phyloP scores from a whole-genome alignment of 192 early-diverging fungal species.

The Obelidium mucronatum region DNA sequence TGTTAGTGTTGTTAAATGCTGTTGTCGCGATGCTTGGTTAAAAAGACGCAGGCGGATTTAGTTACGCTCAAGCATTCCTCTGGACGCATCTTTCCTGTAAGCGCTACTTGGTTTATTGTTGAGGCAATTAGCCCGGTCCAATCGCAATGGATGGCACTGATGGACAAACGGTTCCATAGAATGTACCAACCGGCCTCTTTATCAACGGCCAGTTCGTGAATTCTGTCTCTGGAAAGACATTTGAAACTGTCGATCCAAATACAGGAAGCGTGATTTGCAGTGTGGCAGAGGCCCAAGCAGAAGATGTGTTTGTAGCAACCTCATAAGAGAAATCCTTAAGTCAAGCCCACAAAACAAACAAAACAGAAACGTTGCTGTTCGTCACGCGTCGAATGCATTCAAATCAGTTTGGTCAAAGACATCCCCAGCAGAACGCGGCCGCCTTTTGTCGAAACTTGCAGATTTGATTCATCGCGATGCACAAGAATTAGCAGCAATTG shows the following conservation, averaged over 20 bases:
- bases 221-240: constrained; percentile 50
- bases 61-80: constrained; percentile 8
- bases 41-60: not conserved
- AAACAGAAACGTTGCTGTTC: constrained; percentile 44
- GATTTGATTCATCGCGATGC: constrained; percentile 49
- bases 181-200: constrained; percentile 60
- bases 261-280: constrained; percentile 44
- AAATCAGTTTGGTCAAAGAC: constrained; percentile 37
- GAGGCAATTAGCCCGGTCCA: too few relatives aligned
- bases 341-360: not conserved
- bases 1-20: too few relatives aligned
- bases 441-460: constrained; percentile 44
- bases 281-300: constrained; percentile 44
- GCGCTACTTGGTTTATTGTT: too few relatives aligned
- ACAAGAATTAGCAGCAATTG: constrained; percentile 45
- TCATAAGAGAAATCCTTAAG: not conserved
- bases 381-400: constrained; percentile 52
- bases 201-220: constrained; percentile 59
- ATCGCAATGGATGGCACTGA: too few relatives aligned
- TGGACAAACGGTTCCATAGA: too few relatives aligned
- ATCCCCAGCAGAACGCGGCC: constrained; percentile 27
- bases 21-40: too few relatives aligned
- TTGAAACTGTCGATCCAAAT: constrained; percentile 50
- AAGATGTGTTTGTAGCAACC: constrained; percentile 52
- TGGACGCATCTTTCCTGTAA: constrained; percentile 1